These are phyloP conservation scores for Phialophora chinensis DNA, from an alignment of 2,329 filamentous ascomycete genomes.

Conservation along the genomic window DNA sequence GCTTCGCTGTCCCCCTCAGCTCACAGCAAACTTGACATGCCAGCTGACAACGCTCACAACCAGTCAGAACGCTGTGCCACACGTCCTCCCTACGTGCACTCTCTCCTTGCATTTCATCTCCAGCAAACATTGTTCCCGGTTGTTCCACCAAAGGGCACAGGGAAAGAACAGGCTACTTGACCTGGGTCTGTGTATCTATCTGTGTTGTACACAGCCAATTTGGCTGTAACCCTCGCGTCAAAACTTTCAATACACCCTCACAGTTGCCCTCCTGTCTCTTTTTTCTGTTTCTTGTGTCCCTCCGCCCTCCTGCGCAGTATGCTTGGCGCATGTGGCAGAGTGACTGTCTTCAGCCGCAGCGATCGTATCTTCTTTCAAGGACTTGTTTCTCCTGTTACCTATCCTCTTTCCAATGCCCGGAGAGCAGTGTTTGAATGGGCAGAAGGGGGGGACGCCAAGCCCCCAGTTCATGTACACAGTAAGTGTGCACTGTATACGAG, in stretches of 20 bases:
- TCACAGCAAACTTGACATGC: background rate
- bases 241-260: constrained; percentile 3
- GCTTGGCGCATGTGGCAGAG: background rate
- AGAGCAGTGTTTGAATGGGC: background rate
- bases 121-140: background rate
- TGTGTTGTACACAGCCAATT: constrained; percentile 1
- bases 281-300: background rate
- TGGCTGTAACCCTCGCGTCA: background rate
- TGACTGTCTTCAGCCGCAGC: background rate
- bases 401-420: background rate
- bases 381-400: background rate
- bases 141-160: background rate
- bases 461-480: background rate
- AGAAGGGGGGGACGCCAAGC: background rate
- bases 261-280: background rate
- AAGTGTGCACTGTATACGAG: background rate
- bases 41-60: background rate
- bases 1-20: background rate
- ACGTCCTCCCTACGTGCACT: background rate
- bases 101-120: background rate
- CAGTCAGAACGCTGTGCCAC: background rate
- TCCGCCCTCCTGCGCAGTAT: background rate
- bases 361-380: background rate
- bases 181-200: background rate
- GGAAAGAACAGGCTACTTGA: background rate